These are phyloP conservation scores for Fusarium setosum DNA, from an alignment of 2,329 filamentous ascomycete species.

Conservation along the genomic window DNA sequence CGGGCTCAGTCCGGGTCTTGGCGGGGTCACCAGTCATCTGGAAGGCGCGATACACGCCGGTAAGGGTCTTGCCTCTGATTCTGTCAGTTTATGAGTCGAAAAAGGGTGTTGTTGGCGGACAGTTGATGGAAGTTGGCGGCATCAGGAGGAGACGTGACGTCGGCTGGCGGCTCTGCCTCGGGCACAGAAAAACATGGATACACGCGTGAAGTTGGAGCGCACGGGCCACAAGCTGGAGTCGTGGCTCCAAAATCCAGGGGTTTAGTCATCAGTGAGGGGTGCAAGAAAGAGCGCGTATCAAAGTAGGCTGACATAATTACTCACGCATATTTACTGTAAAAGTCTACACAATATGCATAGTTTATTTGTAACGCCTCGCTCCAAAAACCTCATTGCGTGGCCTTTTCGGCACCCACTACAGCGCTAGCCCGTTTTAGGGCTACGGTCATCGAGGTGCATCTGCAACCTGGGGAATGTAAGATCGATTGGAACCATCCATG, in stretches of 20 bases:
- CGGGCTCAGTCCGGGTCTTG: slow-evolving; percentile 45
- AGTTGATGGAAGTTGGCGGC: slow-evolving; percentile 44
- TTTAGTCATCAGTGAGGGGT: background rate
- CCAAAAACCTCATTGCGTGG: background rate
- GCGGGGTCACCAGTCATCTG: slow-evolving; percentile 43
- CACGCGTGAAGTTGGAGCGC: slow-evolving; percentile 55
- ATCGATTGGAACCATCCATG: slow-evolving; percentile 3
- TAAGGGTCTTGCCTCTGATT: slow-evolving; percentile 8
- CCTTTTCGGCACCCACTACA: background rate
- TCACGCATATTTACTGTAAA: background rate
- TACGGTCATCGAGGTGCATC: background rate
- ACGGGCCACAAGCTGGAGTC: slow-evolving; percentile 38
- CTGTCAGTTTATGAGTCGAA: slow-evolving; percentile 32
- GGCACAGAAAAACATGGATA: slow-evolving; percentile 49
- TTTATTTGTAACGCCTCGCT: background rate
- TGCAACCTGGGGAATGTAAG: background rate
- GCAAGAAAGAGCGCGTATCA: background rate
- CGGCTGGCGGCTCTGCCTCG: slow-evolving; percentile 34
- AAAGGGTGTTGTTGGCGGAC: slow-evolving; percentile 36
- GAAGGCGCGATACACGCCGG: slow-evolving; percentile 33
- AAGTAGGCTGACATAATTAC: background rate
- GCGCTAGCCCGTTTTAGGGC: background rate
- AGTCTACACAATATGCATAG: background rate
- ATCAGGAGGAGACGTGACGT: slow-evolving; percentile 50
- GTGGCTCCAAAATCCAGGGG: background rate